Conservation (phyloP, 306 rosid species). For the Inga oerstediana region DNA sequence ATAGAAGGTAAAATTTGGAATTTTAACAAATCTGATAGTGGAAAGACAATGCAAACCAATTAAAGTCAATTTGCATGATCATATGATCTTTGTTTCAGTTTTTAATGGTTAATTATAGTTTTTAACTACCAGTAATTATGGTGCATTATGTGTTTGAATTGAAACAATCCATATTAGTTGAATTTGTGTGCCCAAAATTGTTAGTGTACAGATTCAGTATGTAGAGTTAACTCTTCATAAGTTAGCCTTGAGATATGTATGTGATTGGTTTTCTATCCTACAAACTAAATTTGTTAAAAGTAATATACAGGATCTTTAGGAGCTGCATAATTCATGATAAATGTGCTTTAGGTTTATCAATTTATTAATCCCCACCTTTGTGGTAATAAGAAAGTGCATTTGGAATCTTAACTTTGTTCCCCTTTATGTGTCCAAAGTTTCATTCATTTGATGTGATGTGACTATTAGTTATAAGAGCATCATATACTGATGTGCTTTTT, state of each 20-base stretch:
- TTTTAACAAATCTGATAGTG: background rate
- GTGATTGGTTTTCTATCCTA: background rate
- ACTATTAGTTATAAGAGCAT: conserved; percentile 43
- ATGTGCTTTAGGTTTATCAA: background rate
- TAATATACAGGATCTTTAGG: background rate
- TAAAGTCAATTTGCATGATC: background rate
- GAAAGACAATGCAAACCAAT: background rate
- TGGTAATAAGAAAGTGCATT: conserved; percentile 29
- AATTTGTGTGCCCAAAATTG: background rate
- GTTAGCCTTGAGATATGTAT: background rate
- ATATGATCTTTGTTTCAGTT: background rate
- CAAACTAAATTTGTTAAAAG: background rate
- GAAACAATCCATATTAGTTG: background rate
- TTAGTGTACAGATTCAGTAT: background rate
- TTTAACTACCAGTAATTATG: background rate
- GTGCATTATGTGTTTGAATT: background rate
- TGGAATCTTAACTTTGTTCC: conserved; percentile 45
- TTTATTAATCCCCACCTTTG: conserved; percentile 1
- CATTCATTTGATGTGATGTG: conserved; percentile 44
- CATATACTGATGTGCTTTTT: conserved; percentile 35
- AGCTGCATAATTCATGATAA: background rate
- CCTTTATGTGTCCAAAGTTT: conserved; percentile 35
- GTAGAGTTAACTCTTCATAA: background rate
- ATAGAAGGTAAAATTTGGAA: background rate
- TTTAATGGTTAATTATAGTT: background rate